Base-by-base conservation (phyloP, 345 rosid genomes). In the Rhodamnia argentea region DNA sequence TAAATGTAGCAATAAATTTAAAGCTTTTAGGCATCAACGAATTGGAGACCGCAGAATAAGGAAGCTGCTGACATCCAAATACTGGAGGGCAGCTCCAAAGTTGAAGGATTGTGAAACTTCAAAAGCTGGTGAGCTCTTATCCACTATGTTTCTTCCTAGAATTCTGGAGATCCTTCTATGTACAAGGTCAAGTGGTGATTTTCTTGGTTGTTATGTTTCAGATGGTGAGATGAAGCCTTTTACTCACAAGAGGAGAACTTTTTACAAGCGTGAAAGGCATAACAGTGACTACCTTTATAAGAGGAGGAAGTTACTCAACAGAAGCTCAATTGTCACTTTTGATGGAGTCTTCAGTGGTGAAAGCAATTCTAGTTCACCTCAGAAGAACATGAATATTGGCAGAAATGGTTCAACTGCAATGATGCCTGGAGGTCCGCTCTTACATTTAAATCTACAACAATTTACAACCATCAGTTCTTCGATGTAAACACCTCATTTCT, bases 281-380 rank as follows among this genome's bases (percentile, higher is more conserved):
- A 92, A 88, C 27, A 89, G 86, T 88, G 94, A 91, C 85, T 59
- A 55, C n/a, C 74, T 94, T 89, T 89, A 88, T 50, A 95, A 92
- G 91, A 94, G 91, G 92, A 93, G 94, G 91, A 97, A 92, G 90
- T 70, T 92, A 88, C 85, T 93, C 83, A 90, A 90, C 82, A 89
- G 85, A 88, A 90, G 94, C 84, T 90, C 92, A 62, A 84, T 90
- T 6, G 87, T 92, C 84, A 94, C 91, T 86, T 94, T 94, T 82
- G 98, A 95, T 89, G 96, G 97, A 83, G 93, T 93, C 40, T 89
- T 95, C 58, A 97, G 98, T 90, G 86, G 99, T 84, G 98, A 93
- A 90, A 97, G 98, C 89, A 97, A 92, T 90, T 91, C 96, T n/a
- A 94, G 91, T 89, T 93, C 96, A 83, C 95, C 95, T 50, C 91